Evolutionary conservation across 2,329 filamentous ascomycete species (phyloP).

Genomic region (Septoria linicola): DNA sequence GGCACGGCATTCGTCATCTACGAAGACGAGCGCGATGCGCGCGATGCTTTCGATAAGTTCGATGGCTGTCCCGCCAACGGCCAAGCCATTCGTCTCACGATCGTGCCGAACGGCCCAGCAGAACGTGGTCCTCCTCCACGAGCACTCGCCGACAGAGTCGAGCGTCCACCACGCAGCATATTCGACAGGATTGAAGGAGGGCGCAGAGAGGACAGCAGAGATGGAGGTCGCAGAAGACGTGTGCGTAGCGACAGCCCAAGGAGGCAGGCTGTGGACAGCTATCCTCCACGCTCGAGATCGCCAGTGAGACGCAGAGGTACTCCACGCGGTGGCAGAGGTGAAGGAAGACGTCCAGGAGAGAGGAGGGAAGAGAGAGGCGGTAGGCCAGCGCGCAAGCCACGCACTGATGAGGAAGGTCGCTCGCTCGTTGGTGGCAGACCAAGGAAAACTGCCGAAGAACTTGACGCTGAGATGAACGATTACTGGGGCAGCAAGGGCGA

Average conservation of each 20-base stretch:
- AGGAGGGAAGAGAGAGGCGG: slow-evolving; percentile 46
- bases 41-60: slow-evolving; percentile 73
- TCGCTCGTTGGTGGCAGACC: slow-evolving; percentile 50
- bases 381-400: slow-evolving; percentile 37
- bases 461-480: slow-evolving; percentile 96
- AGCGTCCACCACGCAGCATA: slow-evolving; percentile 58
- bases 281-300: slow-evolving; percentile 64
- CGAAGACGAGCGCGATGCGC: slow-evolving; percentile 67
- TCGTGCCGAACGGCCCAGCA: slow-evolving; percentile 57
- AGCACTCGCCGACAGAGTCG: slow-evolving; percentile 48
- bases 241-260: slow-evolving; percentile 47
- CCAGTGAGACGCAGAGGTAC: slow-evolving; percentile 52
- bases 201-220: slow-evolving; percentile 40
- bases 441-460: slow-evolving; percentile 84
- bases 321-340: slow-evolving; percentile 51
- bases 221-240: slow-evolving; percentile 25
- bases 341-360: slow-evolving; percentile 49
- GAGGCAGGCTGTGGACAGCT: slow-evolving; percentile 71
- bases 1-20: slow-evolving; percentile 84
- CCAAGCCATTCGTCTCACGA: slow-evolving; percentile 69
- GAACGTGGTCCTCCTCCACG: slow-evolving; percentile 38
- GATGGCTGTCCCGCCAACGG: slow-evolving; percentile 89
- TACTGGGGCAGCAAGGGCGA: slow-evolving; percentile 64
- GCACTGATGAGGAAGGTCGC: slow-evolving; percentile 50
- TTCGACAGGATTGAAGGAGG: slow-evolving; percentile 58